phyloP scores from a whole-genome alignment of 2,329 filamentous ascomycete genomes.

The Talaromyces marneffei region DNA sequence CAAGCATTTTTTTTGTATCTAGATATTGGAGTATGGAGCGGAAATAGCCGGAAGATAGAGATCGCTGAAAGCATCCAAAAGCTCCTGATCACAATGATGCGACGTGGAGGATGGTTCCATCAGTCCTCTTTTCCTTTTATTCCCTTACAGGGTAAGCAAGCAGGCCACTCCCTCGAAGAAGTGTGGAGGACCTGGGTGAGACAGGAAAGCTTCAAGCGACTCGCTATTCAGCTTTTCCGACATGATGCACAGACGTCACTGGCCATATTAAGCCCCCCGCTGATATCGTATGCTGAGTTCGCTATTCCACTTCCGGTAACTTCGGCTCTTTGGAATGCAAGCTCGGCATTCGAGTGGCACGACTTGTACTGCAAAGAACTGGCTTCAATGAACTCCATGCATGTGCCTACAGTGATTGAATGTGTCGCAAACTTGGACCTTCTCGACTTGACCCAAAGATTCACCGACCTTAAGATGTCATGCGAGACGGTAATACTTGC shows the following conservation, averaged over 20 bases:
- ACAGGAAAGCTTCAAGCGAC: constrained; percentile 28
- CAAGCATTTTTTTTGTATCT: constrained; percentile 34
- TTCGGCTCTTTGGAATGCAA: neutral
- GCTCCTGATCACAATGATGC: constrained; percentile 34
- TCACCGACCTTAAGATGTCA: constrained; percentile 16
- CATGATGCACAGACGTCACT: constrained; percentile 3
- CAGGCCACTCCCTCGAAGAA: constrained; percentile 12
- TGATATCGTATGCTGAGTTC: constrained; percentile 4
- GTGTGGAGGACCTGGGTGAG: constrained; percentile 27
- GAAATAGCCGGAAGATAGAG: constrained; percentile 35
- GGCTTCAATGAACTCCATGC: neutral
- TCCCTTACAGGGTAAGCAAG: neutral
- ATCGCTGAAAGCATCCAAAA: constrained; percentile 37
- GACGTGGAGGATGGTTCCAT: constrained; percentile 30
- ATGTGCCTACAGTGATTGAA: neutral
- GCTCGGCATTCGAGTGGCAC: neutral
- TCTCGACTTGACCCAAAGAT: neutral
- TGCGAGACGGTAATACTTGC: constrained; percentile 28
- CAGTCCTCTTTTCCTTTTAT: constrained; percentile 18
- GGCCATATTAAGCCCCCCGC: neutral
- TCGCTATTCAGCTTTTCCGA: neutral
- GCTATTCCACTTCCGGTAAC: neutral
- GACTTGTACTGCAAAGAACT: neutral
- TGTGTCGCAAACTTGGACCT: constrained; percentile 6
- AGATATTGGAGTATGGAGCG: constrained; percentile 35